These are phyloP conservation scores for Leucocoprinus birnbaumii DNA, from an alignment of 768 basidiomycete species.

Conservation along the genomic window DNA sequence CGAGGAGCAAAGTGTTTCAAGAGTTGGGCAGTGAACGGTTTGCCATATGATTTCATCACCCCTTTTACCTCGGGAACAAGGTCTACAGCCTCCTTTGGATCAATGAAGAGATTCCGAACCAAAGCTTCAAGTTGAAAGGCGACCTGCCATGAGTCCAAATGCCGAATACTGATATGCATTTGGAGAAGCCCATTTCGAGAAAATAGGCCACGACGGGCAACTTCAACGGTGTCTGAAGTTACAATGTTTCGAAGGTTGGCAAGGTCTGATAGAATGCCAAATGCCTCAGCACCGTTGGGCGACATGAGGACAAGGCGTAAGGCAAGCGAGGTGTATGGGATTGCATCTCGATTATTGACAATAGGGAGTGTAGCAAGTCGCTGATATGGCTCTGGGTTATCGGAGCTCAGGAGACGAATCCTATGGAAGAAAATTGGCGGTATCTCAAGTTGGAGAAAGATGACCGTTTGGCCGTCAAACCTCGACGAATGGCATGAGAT, in stretches of 20 bases:
- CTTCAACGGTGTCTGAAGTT: conserved; percentile 30
- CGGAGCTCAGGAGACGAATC: conserved; percentile 4
- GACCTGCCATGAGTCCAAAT: conserved; percentile 39
- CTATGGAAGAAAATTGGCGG: conserved; percentile 22
- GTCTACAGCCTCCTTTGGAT: conserved; percentile 44
- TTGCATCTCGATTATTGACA: conserved; percentile 37
- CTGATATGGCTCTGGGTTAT: conserved; percentile 20
- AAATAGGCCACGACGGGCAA: conserved; percentile 44
- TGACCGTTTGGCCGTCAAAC: conserved; percentile 22
- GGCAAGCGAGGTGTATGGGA: conserved; percentile 49
- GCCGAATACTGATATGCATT: conserved; percentile 28
- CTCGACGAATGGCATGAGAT: conserved; percentile 30
- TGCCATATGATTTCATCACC: conserved; percentile 27
- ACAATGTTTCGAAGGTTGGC: conserved; percentile 34
- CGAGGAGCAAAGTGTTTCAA: conserved; percentile 34
- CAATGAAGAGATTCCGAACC: conserved; percentile 34
- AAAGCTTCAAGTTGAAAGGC: conserved; percentile 57
- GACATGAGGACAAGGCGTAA: conserved; percentile 46
- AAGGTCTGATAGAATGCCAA: conserved; percentile 31
- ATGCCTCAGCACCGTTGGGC: conserved; percentile 27
- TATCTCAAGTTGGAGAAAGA: conserved; percentile 40
- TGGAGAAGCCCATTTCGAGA: conserved; percentile 25
- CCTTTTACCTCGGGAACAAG: conserved; percentile 32
- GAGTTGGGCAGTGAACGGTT: conserved; percentile 32
- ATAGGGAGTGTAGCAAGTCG: conserved; percentile 39